Percentiles rank a stretch among this genome's conserved stretches.
phyloP scores from a whole-genome alignment of 805 yeast genomes.

The Candida methanosorbosa region DNA sequence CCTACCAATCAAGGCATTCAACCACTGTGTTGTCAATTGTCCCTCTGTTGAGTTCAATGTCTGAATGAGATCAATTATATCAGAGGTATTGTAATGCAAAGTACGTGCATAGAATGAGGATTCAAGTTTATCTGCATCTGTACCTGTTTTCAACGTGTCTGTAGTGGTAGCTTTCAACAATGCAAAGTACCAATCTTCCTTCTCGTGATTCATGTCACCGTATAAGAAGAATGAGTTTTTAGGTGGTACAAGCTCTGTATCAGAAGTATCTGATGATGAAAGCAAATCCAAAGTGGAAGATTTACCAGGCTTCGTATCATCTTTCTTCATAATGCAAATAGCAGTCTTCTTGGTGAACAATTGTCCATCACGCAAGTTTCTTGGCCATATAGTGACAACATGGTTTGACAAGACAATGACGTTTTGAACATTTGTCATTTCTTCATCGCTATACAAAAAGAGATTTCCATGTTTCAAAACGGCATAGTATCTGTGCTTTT shows the following conservation, averaged over 20 bases:
- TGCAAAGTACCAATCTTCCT: conserved; percentile 91
- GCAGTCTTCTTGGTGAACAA: conserved; percentile 76
- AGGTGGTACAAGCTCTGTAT: conserved; percentile 24
- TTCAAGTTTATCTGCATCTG: conserved; percentile 29
- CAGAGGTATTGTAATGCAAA: conserved; percentile 59
- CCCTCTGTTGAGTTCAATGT: conserved; percentile 76
- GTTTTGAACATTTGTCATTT: conserved; percentile 57
- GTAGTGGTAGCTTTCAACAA: conserved; percentile 61
- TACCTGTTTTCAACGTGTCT: conserved; percentile 13
- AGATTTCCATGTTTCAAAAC: conserved; percentile 81
- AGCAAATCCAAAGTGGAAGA: conserved; percentile 12
- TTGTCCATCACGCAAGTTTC: conserved; percentile 62
- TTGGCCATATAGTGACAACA: conserved; percentile 81
- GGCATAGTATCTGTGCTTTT: conserved; percentile 57
- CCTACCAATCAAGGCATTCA: conserved; percentile 82
- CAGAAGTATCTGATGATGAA: conserved; percentile 10
- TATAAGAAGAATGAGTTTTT: conserved; percentile 49
- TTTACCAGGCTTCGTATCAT: conserved; percentile 5
- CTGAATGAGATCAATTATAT: conserved; percentile 67
- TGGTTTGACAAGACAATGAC: conserved; percentile 69
- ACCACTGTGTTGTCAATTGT: conserved; percentile 79
- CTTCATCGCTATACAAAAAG: conserved; percentile 71
- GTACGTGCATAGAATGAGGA: conserved; percentile 67
- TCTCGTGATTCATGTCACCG: conserved; percentile 68
- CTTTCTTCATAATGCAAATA: conserved; percentile 57